phyloP scores from a whole-genome alignment of 306 rosid genomes.

The Fragaria ananassa region DNA sequence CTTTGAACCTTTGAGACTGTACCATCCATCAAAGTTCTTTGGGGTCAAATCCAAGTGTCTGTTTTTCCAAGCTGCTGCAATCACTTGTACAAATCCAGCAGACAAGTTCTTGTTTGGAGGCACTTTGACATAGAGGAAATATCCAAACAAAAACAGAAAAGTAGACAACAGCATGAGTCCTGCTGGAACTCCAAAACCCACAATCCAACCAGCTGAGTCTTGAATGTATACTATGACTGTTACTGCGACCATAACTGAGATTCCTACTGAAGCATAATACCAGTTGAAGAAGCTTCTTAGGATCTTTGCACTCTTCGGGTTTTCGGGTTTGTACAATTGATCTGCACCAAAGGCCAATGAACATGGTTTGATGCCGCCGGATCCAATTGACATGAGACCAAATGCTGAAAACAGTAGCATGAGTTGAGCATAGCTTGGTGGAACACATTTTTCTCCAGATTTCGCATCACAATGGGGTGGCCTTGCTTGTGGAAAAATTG shows the following conservation, averaged over 20 bases:
- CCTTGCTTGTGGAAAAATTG: slow-evolving; percentile 58
- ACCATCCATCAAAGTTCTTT: slow-evolving; percentile 43
- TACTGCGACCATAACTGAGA: slow-evolving; percentile 47
- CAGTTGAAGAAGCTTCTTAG: slow-evolving; percentile 71
- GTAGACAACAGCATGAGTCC: slow-evolving; percentile 63
- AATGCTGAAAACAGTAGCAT: slow-evolving; percentile 47
- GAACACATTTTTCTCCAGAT: slow-evolving; percentile 26
- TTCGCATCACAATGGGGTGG: slow-evolving; percentile 42
- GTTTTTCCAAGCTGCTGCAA: slow-evolving; percentile 62
- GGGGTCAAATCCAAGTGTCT: slow-evolving; percentile 47
- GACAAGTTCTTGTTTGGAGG: slow-evolving; percentile 55
- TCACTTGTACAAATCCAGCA: slow-evolving; percentile 47
- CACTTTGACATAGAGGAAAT: slow-evolving; percentile 38
- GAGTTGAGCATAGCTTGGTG: slow-evolving; percentile 36
- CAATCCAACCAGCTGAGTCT: slow-evolving; percentile 50
- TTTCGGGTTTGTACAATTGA: slow-evolving; percentile 47
- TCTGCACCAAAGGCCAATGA: slow-evolving; percentile 77
- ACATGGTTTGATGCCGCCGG: slow-evolving; percentile 79
- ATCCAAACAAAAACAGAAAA: slow-evolving; percentile 57
- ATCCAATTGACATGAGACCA: slow-evolving; percentile 64
- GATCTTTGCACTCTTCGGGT: slow-evolving; percentile 36
- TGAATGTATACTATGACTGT: slow-evolving; percentile 64
- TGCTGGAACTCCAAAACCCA: slow-evolving; percentile 66
- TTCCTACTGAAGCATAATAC: slow-evolving; percentile 74
- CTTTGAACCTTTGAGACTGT: slow-evolving; percentile 42